phyloP scores from a whole-genome alignment of 2,329 filamentous ascomycete genomes.

The Epichloe aotearoae region DNA sequence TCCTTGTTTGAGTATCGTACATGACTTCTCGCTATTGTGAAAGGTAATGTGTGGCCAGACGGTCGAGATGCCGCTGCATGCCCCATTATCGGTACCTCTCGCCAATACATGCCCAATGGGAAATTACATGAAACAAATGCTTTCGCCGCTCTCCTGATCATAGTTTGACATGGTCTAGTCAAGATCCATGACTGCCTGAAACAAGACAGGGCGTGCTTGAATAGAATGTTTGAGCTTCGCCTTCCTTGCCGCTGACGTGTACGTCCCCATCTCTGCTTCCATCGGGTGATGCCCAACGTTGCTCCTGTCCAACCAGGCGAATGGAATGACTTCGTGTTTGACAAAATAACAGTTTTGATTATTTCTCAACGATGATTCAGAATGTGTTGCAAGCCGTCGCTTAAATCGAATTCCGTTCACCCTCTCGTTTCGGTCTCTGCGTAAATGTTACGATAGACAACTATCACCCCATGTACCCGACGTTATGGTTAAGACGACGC shows the following conservation, averaged over 20 bases:
- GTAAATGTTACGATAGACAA: not conserved
- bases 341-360: not conserved
- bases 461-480: not conserved
- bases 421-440: not conserved
- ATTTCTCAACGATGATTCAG: not conserved
- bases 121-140: not conserved
- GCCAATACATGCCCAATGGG: conserved; percentile 2
- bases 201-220: not conserved
- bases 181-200: not conserved
- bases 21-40: not conserved
- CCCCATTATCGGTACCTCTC: not conserved
- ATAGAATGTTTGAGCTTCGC: not conserved
- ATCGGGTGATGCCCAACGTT: not conserved
- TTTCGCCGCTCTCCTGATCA: not conserved
- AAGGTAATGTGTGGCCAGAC: not conserved
- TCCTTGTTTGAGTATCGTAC: not conserved
- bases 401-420: not conserved
- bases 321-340: not conserved
- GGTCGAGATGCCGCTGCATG: not conserved
- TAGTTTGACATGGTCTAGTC: not conserved
- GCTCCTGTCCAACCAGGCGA: not conserved
- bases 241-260: conserved; percentile 2
- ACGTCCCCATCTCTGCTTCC: not conserved
- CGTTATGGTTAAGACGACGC: not conserved
- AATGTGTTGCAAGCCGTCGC: not conserved